These are phyloP conservation scores for Teunomyces barrocoloradensis DNA, from an alignment of 805 yeast genomes.

Conservation along the genomic window DNA sequence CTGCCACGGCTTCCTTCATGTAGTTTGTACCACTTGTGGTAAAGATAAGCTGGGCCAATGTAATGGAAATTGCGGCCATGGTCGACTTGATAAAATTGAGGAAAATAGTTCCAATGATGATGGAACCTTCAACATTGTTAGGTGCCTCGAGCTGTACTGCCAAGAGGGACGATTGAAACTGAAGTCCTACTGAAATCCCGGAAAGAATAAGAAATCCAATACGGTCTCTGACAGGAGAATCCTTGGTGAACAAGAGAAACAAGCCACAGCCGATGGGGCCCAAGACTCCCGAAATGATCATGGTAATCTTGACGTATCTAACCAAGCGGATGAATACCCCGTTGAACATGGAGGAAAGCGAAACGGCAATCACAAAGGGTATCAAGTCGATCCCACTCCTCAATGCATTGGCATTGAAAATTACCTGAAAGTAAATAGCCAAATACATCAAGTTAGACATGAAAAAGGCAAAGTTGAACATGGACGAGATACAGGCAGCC, in stretches of 20 bases:
- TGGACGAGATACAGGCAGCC: slow-evolving; percentile 36
- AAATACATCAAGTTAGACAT: slow-evolving; percentile 34
- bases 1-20: slow-evolving; percentile 13
- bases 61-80: slow-evolving; percentile 33
- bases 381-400: slow-evolving; percentile 37
- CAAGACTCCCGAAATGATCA: slow-evolving; percentile 27
- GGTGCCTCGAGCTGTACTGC: slow-evolving; percentile 39
- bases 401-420: slow-evolving; percentile 33
- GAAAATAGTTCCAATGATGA: slow-evolving; percentile 34
- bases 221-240: slow-evolving; percentile 19
- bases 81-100: slow-evolving; percentile 30
- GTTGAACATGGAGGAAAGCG: slow-evolving; percentile 28
- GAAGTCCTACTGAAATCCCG: slow-evolving; percentile 37
- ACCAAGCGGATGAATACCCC: slow-evolving; percentile 31
- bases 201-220: slow-evolving; percentile 33
- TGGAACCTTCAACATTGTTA: slow-evolving; percentile 31
- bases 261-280: slow-evolving; percentile 36
- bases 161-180: slow-evolving; percentile 35
- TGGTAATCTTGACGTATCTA: slow-evolving; percentile 29
- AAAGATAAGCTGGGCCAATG: slow-evolving; percentile 33
- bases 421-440: slow-evolving; percentile 40
- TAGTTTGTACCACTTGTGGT: slow-evolving; percentile 16
- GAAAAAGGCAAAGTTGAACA: slow-evolving; percentile 38
- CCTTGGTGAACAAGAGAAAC: slow-evolving; percentile 23
- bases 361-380: slow-evolving; percentile 33